phyloP scores from a whole-genome alignment of 495 filamentous ascomycete genomes.

The Tricharina praecox region DNA sequence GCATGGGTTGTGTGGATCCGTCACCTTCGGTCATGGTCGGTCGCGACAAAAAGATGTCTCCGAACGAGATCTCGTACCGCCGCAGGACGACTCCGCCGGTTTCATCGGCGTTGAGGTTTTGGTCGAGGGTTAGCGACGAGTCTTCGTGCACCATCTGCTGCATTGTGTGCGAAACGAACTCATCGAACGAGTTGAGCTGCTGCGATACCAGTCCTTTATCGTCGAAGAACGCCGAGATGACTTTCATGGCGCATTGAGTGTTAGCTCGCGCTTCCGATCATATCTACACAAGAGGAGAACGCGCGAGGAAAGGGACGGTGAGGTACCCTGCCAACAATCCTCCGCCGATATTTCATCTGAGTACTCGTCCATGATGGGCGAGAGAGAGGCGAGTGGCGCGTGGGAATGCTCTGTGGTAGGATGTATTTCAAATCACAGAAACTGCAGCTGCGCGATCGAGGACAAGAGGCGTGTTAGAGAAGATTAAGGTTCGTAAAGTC shows the following conservation, averaged over 20 bases:
- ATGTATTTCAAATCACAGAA: too few relatives aligned
- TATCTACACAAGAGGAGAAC: not conserved
- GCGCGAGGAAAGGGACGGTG: not conserved
- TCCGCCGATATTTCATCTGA: constrained; percentile 67
- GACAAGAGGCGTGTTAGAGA: too few relatives aligned
- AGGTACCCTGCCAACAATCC: constrained; percentile 64
- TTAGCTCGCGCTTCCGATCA: constrained; percentile 2
- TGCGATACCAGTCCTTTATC: constrained; percentile 89
- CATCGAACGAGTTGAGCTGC: constrained; percentile 95
- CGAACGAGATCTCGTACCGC: constrained; percentile 86
- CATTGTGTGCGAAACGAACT: constrained; percentile 83
- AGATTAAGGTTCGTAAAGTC: too few relatives aligned
- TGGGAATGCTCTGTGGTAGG: too few relatives aligned
- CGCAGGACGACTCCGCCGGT: constrained; percentile 65
- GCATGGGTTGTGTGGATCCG: constrained; percentile 59
- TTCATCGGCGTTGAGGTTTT: constrained; percentile 53
- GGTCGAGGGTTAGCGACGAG: constrained; percentile 70
- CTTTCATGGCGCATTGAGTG: too few relatives aligned
- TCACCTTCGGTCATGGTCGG: constrained; percentile 85
- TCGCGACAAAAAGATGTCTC: constrained; percentile 60
- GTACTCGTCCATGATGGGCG: constrained; percentile 41
- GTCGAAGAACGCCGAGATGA: constrained; percentile 93
- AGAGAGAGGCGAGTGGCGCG: too few relatives aligned
- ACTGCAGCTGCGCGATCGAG: too few relatives aligned
- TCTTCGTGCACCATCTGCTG: constrained; percentile 84